Percentiles rank a stretch among this genome's conserved stretches.
phyloP scores from a whole-genome alignment of 148 eudicot species.

The Chenopodium suecicum region DNA sequence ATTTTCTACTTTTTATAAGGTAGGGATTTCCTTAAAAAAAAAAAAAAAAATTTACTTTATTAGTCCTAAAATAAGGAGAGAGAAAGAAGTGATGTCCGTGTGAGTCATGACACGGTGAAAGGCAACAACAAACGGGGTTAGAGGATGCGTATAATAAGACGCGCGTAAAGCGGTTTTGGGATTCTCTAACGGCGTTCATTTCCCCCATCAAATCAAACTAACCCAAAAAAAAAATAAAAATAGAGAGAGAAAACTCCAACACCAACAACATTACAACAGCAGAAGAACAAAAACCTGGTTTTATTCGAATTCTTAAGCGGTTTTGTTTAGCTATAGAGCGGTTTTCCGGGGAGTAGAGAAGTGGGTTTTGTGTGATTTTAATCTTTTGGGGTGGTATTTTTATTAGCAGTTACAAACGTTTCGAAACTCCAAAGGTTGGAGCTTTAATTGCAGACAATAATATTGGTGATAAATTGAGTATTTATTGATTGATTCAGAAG shows the following conservation, averaged over 20 bases:
- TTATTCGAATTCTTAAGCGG: not conserved
- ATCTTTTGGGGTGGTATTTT: not conserved
- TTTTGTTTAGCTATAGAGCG: not conserved
- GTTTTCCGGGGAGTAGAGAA: not conserved
- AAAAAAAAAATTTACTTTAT: no score
- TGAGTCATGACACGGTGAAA: slow-evolving; percentile 31
- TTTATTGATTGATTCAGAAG: not conserved
- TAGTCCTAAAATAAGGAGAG: slow-evolving; percentile 5
- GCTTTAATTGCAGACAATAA: slow-evolving; percentile 14
- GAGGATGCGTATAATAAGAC: slow-evolving; percentile 24
- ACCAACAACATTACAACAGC: not conserved
- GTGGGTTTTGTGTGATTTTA: not conserved
- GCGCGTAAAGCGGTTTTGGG: slow-evolving; percentile 37
- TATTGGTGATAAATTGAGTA: not conserved
- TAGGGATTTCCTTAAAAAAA: no score
- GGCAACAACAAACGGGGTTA: slow-evolving; percentile 8
- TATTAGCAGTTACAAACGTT: slow-evolving; percentile 20
- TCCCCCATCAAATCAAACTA: not conserved
- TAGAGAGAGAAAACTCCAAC: not conserved
- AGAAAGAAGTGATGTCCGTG: slow-evolving; percentile 15
- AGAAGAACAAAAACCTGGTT: not conserved
- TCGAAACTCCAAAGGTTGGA: slow-evolving; percentile 22
- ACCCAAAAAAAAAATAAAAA: slow-evolving; percentile 5
- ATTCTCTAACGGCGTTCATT: slow-evolving; percentile 36
- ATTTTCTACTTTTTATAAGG: no score